Evolutionary conservation across 2,329 filamentous ascomycete species (phyloP), one percentile per base, ranked within the genome.

Genomic region (Coniella vitis): DNA sequence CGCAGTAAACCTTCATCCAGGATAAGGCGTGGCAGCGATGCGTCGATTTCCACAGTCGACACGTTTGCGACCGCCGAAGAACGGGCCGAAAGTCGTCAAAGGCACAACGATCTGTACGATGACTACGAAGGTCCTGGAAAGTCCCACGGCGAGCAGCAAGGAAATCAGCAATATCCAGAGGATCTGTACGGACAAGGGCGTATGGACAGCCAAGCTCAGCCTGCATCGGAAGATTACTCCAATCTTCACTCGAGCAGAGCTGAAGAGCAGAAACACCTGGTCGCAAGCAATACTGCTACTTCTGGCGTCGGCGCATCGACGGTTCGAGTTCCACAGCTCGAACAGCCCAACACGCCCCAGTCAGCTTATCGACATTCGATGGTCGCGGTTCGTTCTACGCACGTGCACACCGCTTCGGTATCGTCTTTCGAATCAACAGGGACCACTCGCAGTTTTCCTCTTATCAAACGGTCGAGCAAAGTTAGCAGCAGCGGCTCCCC

Each of bases 361-460:
- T 69, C 70, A 1, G 63, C 70, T 4, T 59, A 69, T 16, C 68
- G 69, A 20, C 70, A 73, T 7, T 72, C 74, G 9, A 59, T 67
- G 44, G 72, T 68, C 41, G 66, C 65, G 37, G 66, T 64, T 14
- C 65, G 67, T 2, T 59, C 63, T 2, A 62, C 64, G 19, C 62
- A 48, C 4, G 43, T 68, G 47, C 77, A 81, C 56, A 75, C 77
- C 2, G 76, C 79, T 5, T 81, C 78, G 0, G 62, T 75, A 19
- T 76, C 78, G 4, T 79, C 78, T 0, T 70, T 80, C 50, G 75
- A 76, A 39, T 83, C 79, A 0, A 72, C 69, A 0, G 77, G 77
- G 14, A 83, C 80, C 1, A 77, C 73, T 44, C 70, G 81, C 56
- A 83, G 78, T 59, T 84, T 84, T 54, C 80, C 80, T 1, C 67